Evolutionary conservation across 768 basidiomycete species (phyloP).

Genomic region (Auricularia auricula-judae): DNA sequence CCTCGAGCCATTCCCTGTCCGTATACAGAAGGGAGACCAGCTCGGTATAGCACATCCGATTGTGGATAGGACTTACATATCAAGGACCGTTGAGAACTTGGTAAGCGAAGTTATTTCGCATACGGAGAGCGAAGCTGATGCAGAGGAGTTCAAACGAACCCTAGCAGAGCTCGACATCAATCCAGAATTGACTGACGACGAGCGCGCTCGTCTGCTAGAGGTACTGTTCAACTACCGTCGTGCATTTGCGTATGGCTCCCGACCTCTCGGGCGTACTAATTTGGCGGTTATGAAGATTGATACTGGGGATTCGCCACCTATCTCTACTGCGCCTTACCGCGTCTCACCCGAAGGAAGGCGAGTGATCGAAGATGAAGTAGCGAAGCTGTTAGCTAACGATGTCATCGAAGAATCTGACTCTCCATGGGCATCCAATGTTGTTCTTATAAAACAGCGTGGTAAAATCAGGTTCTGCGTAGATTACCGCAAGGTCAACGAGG

Average conservation of each 20-base stretch:
- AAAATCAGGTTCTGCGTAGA: constrained; percentile 28
- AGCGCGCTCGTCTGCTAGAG: not conserved
- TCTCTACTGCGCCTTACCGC: not conserved
- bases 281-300: not conserved
- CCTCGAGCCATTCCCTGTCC: not conserved
- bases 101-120: not conserved
- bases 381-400: constrained; percentile 4
- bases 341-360: not conserved
- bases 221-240: not conserved
- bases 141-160: not conserved
- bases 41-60: not conserved
- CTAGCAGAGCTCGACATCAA: not conserved
- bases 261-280: not conserved
- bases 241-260: not conserved
- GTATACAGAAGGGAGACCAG: not conserved
- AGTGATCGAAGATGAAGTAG: not conserved
- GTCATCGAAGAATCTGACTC: constrained; percentile 30
- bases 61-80: not conserved
- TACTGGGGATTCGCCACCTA: not conserved
- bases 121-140: not conserved
- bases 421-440: constrained; percentile 24
- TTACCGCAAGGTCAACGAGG: constrained; percentile 19
- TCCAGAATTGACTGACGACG: not conserved
- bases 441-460: constrained; percentile 25
- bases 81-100: not conserved